Evolutionary conservation across 148 eudicot species (phyloP).

Genomic region (Chenopodium berlandieri): DNA sequence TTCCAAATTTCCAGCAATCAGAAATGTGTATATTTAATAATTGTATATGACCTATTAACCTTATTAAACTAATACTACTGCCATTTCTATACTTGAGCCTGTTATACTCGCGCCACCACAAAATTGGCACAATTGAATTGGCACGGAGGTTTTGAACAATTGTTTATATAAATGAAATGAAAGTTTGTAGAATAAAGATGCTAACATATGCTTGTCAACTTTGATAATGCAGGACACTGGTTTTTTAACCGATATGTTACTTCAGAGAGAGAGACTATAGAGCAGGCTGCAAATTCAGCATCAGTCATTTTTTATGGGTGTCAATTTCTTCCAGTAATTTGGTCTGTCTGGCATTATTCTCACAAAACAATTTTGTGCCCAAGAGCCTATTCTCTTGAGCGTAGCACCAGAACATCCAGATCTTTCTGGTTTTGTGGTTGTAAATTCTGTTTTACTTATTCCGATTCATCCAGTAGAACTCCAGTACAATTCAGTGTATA

Average conservation of each 20-base stretch:
- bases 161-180: no score
- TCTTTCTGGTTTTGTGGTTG: neutral
- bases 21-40: no score
- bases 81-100: no score
- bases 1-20: no score
- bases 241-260: neutral
- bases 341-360: neutral
- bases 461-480: no score
- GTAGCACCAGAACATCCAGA: neutral
- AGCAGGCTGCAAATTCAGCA: neutral
- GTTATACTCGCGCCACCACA: no score
- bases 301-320: neutral
- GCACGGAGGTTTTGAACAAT: no score
- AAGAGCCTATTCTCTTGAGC: neutral
- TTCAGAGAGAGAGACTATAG: neutral
- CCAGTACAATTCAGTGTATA: neutral
- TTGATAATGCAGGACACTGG: conserved; percentile 6
- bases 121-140: no score
- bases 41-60: no score
- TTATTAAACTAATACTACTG: no score
- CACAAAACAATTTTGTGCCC: neutral
- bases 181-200: neutral
- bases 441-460: neutral
- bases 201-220: conserved; percentile 12
- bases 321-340: neutral